Conservation (phyloP, 1,139 yeast genomes). For the Candida labiduridarum region DNA sequence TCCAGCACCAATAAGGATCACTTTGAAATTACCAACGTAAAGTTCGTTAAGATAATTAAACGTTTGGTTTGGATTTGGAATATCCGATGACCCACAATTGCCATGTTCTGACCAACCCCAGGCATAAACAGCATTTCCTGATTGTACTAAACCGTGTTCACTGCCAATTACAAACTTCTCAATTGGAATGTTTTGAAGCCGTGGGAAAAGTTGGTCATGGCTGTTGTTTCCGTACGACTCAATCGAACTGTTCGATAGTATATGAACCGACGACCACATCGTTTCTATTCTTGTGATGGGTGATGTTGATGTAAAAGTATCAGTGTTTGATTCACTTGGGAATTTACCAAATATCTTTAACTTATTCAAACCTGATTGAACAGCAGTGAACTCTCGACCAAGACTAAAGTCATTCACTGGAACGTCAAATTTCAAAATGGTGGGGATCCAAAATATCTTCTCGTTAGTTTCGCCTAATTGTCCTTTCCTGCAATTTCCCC, state of each 20-base stretch:
- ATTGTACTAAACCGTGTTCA: constrained; percentile 73
- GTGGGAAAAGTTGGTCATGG: constrained; percentile 65
- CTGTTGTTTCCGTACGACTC: constrained; percentile 71
- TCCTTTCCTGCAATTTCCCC: constrained; percentile 84
- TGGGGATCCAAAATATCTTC: constrained; percentile 28
- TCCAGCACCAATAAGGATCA: constrained; percentile 41
- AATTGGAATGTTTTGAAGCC: constrained; percentile 10
- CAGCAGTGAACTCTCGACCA: constrained; percentile 51
- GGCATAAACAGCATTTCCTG: constrained; percentile 45
- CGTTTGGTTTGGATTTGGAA: constrained; percentile 19
- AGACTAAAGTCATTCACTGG: constrained; percentile 24
- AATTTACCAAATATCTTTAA: constrained; percentile 21
- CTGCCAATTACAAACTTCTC: constrained; percentile 61
- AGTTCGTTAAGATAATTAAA: constrained; percentile 42
- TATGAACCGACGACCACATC: constrained; percentile 87
- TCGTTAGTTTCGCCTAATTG: constrained; percentile 51
- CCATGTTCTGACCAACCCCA: constrained; percentile 99
- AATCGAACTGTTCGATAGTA: constrained; percentile 28
- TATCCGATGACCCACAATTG: constrained; percentile 65
- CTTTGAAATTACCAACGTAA: constrained; percentile 25
- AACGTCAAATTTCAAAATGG: constrained; percentile 21
- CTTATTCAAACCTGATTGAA: constrained; percentile 15
- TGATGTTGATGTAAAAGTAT: not conserved
- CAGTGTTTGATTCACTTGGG: constrained; percentile 4
- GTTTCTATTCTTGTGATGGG: constrained; percentile 30